phyloP scores from a whole-genome alignment of 768 basidiomycete species.

The Naematelia encephala region DNA sequence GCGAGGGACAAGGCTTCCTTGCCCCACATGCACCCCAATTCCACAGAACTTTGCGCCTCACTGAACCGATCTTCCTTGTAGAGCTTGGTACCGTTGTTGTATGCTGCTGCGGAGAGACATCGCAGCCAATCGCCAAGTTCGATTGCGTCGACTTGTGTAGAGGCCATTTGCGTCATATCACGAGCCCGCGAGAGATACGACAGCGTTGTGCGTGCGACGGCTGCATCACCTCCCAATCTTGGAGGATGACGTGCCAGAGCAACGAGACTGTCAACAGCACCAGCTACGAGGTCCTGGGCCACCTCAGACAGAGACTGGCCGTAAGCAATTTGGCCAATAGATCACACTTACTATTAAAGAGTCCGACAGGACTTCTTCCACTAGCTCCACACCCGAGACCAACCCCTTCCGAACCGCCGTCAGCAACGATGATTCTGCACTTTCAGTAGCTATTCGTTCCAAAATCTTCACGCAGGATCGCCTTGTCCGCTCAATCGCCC shows the following conservation, averaged over 20 bases:
- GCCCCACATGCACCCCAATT: slow-evolving; percentile 62
- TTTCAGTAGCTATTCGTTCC: background rate
- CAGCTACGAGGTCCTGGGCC: slow-evolving; percentile 9
- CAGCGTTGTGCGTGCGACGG: background rate
- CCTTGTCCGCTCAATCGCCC: slow-evolving; percentile 30
- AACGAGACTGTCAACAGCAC: slow-evolving; percentile 21
- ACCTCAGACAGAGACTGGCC: slow-evolving; percentile 2
- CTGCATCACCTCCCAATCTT: background rate
- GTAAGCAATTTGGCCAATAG: background rate
- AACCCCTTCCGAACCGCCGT: slow-evolving; percentile 8
- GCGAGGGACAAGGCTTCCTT: slow-evolving; percentile 53
- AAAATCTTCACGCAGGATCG: slow-evolving; percentile 16
- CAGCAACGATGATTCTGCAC: background rate
- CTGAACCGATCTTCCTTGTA: slow-evolving; percentile 65
- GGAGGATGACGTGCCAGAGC: slow-evolving; percentile 2
- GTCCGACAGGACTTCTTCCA: slow-evolving; percentile 9
- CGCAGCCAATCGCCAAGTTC: slow-evolving; percentile 41
- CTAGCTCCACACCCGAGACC: slow-evolving; percentile 6
- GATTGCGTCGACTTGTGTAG: background rate
- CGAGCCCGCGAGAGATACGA: slow-evolving; percentile 7
- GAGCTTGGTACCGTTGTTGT: slow-evolving; percentile 52
- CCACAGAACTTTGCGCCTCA: slow-evolving; percentile 66
- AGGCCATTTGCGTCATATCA: background rate
- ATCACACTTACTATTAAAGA: slow-evolving; percentile 15
- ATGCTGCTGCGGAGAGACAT: slow-evolving; percentile 40